Evolutionary conservation across 768 basidiomycete genomes (phyloP).

Genomic region (Clavaria fumosa): DNA sequence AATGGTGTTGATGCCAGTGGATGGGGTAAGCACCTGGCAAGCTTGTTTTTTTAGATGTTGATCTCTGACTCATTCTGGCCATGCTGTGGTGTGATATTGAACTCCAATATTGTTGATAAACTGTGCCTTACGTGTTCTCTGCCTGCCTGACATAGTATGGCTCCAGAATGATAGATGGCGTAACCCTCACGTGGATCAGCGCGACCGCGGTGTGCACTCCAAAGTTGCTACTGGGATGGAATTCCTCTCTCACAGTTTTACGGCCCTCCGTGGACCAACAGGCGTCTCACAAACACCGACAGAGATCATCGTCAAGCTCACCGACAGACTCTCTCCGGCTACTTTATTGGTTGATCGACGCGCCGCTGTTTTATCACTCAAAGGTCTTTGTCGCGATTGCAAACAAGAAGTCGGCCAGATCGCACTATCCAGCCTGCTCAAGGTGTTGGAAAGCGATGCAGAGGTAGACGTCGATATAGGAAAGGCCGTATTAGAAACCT

Average conservation of each 20-base stretch:
- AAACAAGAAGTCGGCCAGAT: constrained; percentile 75
- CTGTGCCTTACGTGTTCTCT: no score
- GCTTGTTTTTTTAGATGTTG: no score
- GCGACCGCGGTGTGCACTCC: no score
- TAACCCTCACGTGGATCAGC: no score
- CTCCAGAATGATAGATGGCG: no score
- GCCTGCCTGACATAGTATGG: no score
- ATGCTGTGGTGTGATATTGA: no score
- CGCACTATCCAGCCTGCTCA: constrained; percentile 63
- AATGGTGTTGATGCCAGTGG: no score
- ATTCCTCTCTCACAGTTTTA: constrained; percentile 74
- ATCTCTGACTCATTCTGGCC: no score
- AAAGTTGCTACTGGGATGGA: constrained; percentile 61
- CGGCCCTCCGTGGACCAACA: constrained; percentile 69
- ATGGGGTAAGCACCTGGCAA: no score
- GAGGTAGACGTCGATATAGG: constrained; percentile 85
- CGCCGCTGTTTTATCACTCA: constrained; percentile 85
- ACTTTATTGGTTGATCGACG: constrained; percentile 82
- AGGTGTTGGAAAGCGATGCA: constrained; percentile 75
- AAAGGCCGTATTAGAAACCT: constrained; percentile 83
- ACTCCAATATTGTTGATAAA: no score
- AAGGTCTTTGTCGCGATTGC: constrained; percentile 84
- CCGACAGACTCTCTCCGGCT: constrained; percentile 81
- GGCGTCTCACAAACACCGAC: constrained; percentile 70
- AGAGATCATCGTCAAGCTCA: constrained; percentile 79